Evolutionary conservation across 202 grass and related monocot species (phyloP), one percentile per base, ranked within the genome.

Genomic region (Eragrostis tef): DNA sequence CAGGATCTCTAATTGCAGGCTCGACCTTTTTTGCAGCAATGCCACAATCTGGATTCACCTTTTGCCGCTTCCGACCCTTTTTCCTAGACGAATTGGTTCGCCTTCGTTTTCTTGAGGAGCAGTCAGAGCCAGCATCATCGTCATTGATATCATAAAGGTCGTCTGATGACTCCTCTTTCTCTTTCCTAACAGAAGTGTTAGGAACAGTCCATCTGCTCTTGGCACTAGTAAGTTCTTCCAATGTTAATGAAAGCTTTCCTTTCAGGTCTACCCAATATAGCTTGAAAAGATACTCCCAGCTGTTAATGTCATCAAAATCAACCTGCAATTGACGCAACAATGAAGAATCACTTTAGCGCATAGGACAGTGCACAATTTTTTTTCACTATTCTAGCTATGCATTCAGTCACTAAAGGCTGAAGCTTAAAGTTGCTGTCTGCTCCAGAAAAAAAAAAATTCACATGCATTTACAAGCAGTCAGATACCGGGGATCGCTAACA

Each of bases 231-330:
- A 99, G 87, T 82, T 99, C 97, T 81, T 96, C 88, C 58, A 99
- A 76, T 81, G 93, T 99, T 85, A 99, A 85, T 21, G 80, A 87
- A 49, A 99, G 69, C 31, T 93, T 99, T 46, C 86, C 83, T 88
- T 96, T 99, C 41, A 91, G 83, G 86, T 91, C 91, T 61, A 90
- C 46, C 97, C 97, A 99, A 85, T 99, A 99, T 53, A 96, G 67
- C 78, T 99, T 99, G 81, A 99, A 99, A 46, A 99, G 87, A 85
- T 99, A 99, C 77, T 99, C 93, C 97, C 97, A 99, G 42, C 89
- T 99, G 54, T 72, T 83, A 85, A 74, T 86, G 71, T 99, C 97
- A 83, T 99, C 91, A 90, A 99, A 99, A 91, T 99, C 96, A 84
- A 99, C 86, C 97, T 99, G 85, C 67, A 75, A 84, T 74, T 56